These are phyloP conservation scores for Coniochaeta prunicola DNA, from an alignment of 2,329 filamentous ascomycete species.

Conservation along the genomic window DNA sequence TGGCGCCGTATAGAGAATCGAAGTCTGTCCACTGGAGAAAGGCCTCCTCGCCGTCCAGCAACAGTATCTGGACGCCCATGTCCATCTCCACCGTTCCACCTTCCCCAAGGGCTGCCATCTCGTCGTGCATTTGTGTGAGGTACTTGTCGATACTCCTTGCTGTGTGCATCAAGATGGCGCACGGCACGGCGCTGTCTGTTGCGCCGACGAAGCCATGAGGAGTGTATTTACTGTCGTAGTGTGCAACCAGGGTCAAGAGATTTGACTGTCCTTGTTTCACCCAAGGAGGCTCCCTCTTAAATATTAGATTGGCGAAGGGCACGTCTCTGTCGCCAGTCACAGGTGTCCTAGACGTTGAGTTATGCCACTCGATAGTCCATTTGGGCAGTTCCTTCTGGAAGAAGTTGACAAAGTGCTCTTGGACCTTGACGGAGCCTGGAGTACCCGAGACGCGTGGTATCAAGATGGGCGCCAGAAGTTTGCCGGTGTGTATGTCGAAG, in stretches of 20 bases:
- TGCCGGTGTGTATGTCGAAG: conserved; percentile 61
- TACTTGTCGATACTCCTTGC: conserved; percentile 65
- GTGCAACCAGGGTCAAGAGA: conserved; percentile 70
- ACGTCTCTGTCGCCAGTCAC: conserved; percentile 59
- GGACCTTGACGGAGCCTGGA: conserved; percentile 61
- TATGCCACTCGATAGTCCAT: conserved; percentile 80
- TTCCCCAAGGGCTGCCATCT: conserved; percentile 53
- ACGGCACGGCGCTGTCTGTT: conserved; percentile 76
- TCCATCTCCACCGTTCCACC: conserved; percentile 52
- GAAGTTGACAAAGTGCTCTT: conserved; percentile 78
- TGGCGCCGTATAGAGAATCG: conserved; percentile 72
- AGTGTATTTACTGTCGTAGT: conserved; percentile 71
- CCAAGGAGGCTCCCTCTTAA: conserved; percentile 74
- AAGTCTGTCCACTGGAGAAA: conserved; percentile 64
- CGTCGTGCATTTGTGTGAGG: conserved; percentile 65
- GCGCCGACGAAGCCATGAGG: conserved; percentile 76
- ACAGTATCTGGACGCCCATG: conserved; percentile 69
- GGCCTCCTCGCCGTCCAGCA: conserved; percentile 79
- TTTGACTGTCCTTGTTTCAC: conserved; percentile 61
- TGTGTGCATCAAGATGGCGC: conserved; percentile 76
- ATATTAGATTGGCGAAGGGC: conserved; percentile 71
- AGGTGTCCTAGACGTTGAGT: conserved; percentile 81
- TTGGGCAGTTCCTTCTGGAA: conserved; percentile 66
- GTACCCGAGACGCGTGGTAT: conserved; percentile 85
- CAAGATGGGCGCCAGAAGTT: conserved; percentile 76